Evolutionary conservation across 2,329 filamentous ascomycete species (phyloP).

Genomic region (Xylariaceae sp.): DNA sequence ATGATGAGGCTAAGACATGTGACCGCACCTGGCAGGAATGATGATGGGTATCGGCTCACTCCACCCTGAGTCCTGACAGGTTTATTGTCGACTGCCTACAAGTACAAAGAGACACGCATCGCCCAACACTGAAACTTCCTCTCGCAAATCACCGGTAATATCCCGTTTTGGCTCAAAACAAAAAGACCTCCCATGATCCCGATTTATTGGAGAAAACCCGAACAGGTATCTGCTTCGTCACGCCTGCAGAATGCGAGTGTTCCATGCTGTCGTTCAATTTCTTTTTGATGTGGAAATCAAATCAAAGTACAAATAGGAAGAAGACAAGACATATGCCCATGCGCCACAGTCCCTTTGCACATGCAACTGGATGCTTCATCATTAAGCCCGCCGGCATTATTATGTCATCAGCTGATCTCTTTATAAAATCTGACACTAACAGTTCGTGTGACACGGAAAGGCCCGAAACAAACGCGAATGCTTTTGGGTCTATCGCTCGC

Average conservation of each 20-base stretch:
- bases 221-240: background rate
- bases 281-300: constrained; percentile 1
- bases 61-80: too few species aligned
- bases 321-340: constrained; percentile 4
- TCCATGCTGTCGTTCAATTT: constrained; percentile 1
- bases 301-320: background rate
- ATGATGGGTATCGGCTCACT: too few species aligned
- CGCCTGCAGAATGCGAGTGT: background rate
- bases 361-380: constrained; percentile 13
- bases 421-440: constrained; percentile 1
- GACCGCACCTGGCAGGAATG: too few species aligned
- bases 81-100: constrained; percentile 13
- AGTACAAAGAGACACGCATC: constrained; percentile 10
- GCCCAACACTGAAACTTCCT: background rate
- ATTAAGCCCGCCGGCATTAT: constrained; percentile 1
- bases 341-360: constrained; percentile 7
- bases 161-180: too few species aligned
- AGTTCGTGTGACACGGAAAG: constrained; percentile 4
- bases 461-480: constrained; percentile 12
- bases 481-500: constrained; percentile 14
- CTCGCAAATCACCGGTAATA: too few species aligned
- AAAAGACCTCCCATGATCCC: constrained; percentile 1
- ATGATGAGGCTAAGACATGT: too few species aligned
- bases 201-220: background rate
- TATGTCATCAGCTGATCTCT: constrained; percentile 2